Percentiles rank a stretch among this genome's conserved stretches.
These are phyloP conservation scores for Geotrichum fermentans DNA, from an alignment of 1,139 yeast species.

Conservation along the genomic window DNA sequence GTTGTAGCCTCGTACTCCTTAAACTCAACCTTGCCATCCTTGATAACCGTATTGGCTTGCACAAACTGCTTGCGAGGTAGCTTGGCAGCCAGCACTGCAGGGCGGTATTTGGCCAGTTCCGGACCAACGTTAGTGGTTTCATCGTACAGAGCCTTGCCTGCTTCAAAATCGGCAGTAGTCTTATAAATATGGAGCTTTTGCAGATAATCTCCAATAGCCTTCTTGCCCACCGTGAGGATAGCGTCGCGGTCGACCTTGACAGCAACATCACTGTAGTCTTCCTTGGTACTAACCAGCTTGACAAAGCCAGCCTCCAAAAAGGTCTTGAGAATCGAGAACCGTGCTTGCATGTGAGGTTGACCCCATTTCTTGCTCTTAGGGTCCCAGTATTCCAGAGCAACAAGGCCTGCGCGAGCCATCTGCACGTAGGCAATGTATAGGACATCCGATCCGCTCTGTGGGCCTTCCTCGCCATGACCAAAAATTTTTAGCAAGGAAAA, in stretches of 20 bases:
- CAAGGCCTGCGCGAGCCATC: constrained; percentile 84
- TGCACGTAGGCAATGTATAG: constrained; percentile 62
- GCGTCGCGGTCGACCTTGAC: constrained; percentile 56
- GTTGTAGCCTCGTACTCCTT: constrained; percentile 72
- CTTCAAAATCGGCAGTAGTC: constrained; percentile 63
- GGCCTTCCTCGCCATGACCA: constrained; percentile 46
- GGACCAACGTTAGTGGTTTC: constrained; percentile 63
- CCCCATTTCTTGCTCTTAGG: constrained; percentile 82
- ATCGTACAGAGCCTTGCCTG: constrained; percentile 59
- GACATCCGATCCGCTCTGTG: constrained; percentile 56
- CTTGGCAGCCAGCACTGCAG: constrained; percentile 62
- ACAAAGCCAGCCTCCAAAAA: constrained; percentile 63
- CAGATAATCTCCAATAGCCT: constrained; percentile 68
- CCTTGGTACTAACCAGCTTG: constrained; percentile 46
- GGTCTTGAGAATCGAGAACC: constrained; percentile 76
- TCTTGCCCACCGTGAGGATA: constrained; percentile 63
- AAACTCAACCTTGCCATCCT: constrained; percentile 46
- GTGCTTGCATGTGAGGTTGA: constrained; percentile 93
- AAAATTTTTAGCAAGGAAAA: constrained; percentile 64
- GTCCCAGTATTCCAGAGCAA: constrained; percentile 83
- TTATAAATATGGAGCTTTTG: constrained; percentile 71
- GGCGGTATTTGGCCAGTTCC: constrained; percentile 61
- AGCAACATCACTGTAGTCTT: constrained; percentile 54
- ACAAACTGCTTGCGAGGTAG: constrained; percentile 78
- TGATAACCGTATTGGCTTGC: constrained; percentile 57